phyloP scores from a whole-genome alignment of 148 eudicot species.

The Fallopia convolvulus region DNA sequence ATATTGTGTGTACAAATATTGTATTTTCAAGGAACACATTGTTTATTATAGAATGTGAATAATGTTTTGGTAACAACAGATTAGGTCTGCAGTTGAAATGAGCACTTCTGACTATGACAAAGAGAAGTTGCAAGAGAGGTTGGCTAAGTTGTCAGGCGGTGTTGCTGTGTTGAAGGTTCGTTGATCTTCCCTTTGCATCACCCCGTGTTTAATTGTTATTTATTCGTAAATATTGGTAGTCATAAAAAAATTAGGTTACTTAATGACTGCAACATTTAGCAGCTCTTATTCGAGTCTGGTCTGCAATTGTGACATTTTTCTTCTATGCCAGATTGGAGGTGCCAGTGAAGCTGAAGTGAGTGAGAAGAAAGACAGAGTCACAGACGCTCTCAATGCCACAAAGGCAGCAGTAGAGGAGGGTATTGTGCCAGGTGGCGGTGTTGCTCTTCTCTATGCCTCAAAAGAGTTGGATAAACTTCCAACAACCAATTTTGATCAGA shows the following conservation, averaged over 20 bases:
- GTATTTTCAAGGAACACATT: no score
- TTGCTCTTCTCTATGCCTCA: constrained; percentile 62
- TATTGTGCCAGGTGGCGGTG: constrained; percentile 81
- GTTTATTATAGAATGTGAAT: no score
- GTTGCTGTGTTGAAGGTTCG: constrained; percentile 88
- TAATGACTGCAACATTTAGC: neutral
- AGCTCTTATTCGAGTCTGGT: neutral
- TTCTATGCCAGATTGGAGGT: constrained; percentile 62
- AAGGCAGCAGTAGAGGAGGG: constrained; percentile 99
- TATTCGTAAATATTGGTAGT: neutral
- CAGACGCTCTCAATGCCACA: constrained; percentile 94
- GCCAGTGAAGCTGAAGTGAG: constrained; percentile 96
- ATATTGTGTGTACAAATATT: no score
- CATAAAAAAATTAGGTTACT: neutral
- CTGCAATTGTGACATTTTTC: neutral
- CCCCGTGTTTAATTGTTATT: neutral
- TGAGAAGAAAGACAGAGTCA: constrained; percentile 96
- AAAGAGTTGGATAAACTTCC: constrained; percentile 38
- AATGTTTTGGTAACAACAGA: constrained; percentile 34
- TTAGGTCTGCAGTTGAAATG: constrained; percentile 53
- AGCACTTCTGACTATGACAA: constrained; percentile 83
- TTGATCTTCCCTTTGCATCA: neutral
- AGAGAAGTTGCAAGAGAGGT: constrained; percentile 85
- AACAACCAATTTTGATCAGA: constrained; percentile 51
- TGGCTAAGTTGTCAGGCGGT: constrained; percentile 92